Evolutionary conservation across 208 protist species (phyloP).

Genomic region (Trypanosoma theileri): DNA sequence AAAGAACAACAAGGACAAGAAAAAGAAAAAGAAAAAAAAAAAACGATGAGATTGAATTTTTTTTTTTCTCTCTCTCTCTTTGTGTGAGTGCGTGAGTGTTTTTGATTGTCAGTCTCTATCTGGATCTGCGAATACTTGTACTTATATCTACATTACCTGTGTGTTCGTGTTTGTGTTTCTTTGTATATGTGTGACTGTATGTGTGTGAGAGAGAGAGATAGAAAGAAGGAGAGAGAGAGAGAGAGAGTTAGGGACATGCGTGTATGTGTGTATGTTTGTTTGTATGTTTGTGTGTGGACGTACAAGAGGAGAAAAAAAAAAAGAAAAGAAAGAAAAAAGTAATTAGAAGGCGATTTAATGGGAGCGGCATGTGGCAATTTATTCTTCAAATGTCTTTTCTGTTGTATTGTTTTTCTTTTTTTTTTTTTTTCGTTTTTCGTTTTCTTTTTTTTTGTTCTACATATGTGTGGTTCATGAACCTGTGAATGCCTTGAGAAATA

Average conservation of each 20-base stretch:
- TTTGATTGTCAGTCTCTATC: background rate
- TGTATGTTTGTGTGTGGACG: background rate
- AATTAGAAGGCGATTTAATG: background rate
- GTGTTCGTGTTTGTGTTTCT: too few relatives aligned
- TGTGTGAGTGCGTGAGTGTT: too few relatives aligned
- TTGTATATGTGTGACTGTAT: background rate
- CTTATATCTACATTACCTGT: too few relatives aligned
- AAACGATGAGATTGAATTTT: background rate
- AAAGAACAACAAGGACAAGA: too few relatives aligned
- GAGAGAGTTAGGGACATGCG: too few relatives aligned
- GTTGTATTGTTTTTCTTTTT: background rate
- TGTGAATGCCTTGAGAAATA: background rate
- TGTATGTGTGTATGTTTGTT: too few relatives aligned
- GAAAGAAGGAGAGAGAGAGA: background rate
- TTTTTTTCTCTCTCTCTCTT: too few relatives aligned
- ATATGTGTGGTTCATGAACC: background rate
- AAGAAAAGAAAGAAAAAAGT: background rate
- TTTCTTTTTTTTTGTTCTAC: background rate
- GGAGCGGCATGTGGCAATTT: background rate
- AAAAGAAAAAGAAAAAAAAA: background rate
- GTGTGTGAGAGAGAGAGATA: background rate
- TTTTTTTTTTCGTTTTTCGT: background rate
- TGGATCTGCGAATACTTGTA: too few relatives aligned
- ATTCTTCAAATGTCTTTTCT: conserved; percentile 1
- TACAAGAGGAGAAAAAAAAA: background rate